These are phyloP conservation scores for Coelastrella sp. DNA, from an alignment of 139 green algal genomes.

Conservation along the genomic window DNA sequence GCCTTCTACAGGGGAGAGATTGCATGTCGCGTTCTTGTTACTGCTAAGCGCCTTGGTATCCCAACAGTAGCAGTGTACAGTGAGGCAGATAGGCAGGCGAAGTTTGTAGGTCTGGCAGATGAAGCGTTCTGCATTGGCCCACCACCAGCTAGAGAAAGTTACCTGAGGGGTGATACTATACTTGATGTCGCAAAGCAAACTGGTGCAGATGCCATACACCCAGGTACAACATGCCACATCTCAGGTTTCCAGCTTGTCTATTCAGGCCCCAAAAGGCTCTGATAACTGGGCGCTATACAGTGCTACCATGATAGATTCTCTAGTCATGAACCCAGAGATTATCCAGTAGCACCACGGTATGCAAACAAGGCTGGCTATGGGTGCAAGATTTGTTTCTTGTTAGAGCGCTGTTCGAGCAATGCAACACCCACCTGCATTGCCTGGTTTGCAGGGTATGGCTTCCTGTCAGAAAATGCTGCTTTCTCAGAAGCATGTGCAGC, in stretches of 20 bases:
- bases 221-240: no score
- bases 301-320: no score
- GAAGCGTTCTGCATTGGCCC: conserved; percentile 86
- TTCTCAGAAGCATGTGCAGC: conserved; percentile 75
- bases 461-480: conserved; percentile 82
- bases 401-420: no score
- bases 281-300: not conserved
- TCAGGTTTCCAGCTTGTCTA: no score
- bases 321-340: no score
- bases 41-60: conserved; percentile 80
- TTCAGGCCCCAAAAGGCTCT: not conserved
- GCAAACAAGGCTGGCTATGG: no score
- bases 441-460: conserved; percentile 80
- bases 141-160: conserved; percentile 75
- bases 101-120: conserved; percentile 76
- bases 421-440: not conserved
- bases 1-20: conserved; percentile 91
- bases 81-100: conserved; percentile 13
- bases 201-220: conserved; percentile 81
- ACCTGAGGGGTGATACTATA: conserved; percentile 79
- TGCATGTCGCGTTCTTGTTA: conserved; percentile 86
- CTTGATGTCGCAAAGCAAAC: conserved; percentile 67
- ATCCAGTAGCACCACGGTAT: no score
- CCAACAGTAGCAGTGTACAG: conserved; percentile 86
- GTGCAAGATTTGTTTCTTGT: no score